Conservation (phyloP, 768 basidiomycete genomes). For the Gyrodon lividus region DNA sequence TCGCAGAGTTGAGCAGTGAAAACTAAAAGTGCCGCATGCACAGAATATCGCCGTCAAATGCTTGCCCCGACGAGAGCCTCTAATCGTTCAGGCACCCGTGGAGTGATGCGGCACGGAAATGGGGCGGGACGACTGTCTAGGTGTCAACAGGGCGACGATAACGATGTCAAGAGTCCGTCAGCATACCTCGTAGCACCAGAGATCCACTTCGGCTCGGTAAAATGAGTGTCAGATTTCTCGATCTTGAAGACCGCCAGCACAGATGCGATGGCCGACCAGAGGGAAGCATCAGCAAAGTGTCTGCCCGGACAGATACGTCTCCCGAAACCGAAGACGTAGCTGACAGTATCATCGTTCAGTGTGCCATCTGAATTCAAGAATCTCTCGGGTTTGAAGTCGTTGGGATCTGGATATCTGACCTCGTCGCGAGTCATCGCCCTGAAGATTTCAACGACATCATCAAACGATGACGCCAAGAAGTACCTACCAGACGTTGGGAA, state of each 20-base stretch:
- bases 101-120: neutral
- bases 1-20: no score
- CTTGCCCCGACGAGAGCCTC: neutral
- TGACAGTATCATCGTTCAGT: constrained; percentile 1
- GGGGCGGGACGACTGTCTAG: neutral
- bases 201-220: neutral
- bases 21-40: no score
- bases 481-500: constrained; percentile 30
- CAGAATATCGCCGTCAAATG: neutral
- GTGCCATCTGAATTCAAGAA: constrained; percentile 22
- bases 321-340: constrained; percentile 5
- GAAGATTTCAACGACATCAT: neutral
- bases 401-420: constrained; percentile 34
- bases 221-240: neutral
- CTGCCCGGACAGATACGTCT: constrained; percentile 4
- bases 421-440: constrained; percentile 37
- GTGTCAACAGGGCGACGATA: neutral
- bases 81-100: neutral
- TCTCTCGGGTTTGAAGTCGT: constrained; percentile 36
- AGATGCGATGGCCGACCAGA: constrained; percentile 2
- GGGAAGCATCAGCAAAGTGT: constrained; percentile 4
- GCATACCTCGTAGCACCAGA: neutral
- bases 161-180: neutral
- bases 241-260: neutral
- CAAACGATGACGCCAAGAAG: neutral